Percentiles rank a stretch among this genome's conserved stretches.
phyloP scores from a whole-genome alignment of 164 flowering plant genomes.

The Euptelea pleiosperma region DNA sequence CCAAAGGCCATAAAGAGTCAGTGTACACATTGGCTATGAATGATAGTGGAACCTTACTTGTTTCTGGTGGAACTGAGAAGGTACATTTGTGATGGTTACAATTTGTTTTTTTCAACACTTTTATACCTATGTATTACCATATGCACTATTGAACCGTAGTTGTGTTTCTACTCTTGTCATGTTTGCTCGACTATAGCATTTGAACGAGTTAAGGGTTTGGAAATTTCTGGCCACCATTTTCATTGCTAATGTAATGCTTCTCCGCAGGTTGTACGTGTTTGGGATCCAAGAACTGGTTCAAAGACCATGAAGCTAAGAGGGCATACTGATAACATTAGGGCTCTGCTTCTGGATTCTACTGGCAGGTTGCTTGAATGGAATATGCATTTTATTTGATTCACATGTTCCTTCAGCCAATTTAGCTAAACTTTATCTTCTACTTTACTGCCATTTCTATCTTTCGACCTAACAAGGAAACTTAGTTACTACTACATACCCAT shows the following conservation, averaged over 20 bases:
- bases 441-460: neutral
- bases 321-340: constrained; percentile 92
- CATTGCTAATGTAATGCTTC: constrained; percentile 5
- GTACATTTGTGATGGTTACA: constrained; percentile 35
- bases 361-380: constrained; percentile 66
- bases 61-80: constrained; percentile 99
- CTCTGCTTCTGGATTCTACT: constrained; percentile 82
- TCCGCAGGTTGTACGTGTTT: constrained; percentile 86
- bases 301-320: constrained; percentile 94
- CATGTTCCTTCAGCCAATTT: neutral
- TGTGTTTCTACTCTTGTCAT: neutral
- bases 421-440: neutral
- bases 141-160: neutral
- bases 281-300: constrained; percentile 97
- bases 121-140: neutral
- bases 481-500: neutral
- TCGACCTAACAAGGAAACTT: neutral
- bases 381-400: constrained; percentile 2
- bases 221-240: neutral
- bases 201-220: constrained; percentile 4
- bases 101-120: neutral
- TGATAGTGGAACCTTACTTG: constrained; percentile 84
- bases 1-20: constrained; percentile 98
- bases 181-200: neutral
- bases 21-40: constrained; percentile 97